Base-by-base conservation (phyloP, 2,329 filamentous ascomycete genomes). In the Hypomyces rosellus region DNA sequence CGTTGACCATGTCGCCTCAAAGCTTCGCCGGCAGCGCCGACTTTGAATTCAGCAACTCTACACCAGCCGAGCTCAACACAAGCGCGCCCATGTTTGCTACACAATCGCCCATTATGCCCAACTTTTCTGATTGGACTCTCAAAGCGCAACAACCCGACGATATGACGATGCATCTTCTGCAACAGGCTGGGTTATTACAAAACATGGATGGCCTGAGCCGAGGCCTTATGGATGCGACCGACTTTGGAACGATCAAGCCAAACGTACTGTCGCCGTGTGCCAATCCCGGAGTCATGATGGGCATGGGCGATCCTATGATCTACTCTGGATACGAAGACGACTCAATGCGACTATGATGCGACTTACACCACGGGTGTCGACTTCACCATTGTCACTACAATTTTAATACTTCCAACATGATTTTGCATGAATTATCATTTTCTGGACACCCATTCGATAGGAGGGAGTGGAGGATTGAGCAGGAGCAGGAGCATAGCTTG, bases 261-360 rank as follows among this genome's bases (percentile, higher is more conserved):
- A 75, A 80, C 50, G 70, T 77, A 41, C 66, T 81, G 40, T 74
- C 74, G 7, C 34, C 22, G 36, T 75, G 74, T 56, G 65, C 73
- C 39, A 76, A 78, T 47, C 70, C 75, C 1, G 76, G 79, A 41
- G 74, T 76, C 7, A 81, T 81, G 77, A 69, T 81, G 61, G 75
- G 77, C 15, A 73, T 79, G 59, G 74, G 72, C 15, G 78, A 82
- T 54, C 77, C 78, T 1, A 81, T 81, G 77, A 80, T 82, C 50
- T 81, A 75, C 57, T 69, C 73, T 3, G 74, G 75, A 41, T 79
- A 74, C 59, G 75, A 77, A 51, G 68, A 66, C 50, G 74, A 76
- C 45, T 54, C 63, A 16, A 64, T 75, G 61, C 62, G 70, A 53
- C 60, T 74, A 42, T 74, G 57, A 66, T n/a, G 15, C 2, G 37